These are phyloP conservation scores for Gossypium lobatum DNA, from an alignment of 441 rosid species.

Conservation along the genomic window DNA sequence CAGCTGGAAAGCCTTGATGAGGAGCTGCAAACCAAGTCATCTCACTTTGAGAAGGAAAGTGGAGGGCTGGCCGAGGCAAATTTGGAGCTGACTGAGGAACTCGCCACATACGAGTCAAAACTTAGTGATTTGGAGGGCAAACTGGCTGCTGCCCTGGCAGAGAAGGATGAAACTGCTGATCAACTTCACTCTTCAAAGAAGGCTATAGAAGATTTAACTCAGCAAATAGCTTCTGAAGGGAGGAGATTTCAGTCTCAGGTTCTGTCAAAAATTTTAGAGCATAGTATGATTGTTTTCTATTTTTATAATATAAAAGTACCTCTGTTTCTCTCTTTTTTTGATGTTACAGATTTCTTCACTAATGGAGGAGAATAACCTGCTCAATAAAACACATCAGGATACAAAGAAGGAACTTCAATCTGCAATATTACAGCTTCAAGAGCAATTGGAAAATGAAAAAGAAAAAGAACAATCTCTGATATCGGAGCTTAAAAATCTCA, in stretches of 20 bases:
- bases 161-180: slow-evolving; percentile 57
- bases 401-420: slow-evolving; percentile 74
- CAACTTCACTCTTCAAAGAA: slow-evolving; percentile 61
- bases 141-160: slow-evolving; percentile 38
- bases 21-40: slow-evolving; percentile 54
- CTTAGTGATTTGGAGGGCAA: slow-evolving; percentile 50
- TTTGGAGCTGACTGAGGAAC: slow-evolving; percentile 66
- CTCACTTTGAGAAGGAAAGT: slow-evolving; percentile 58
- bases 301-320: slow-evolving; percentile 8
- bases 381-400: slow-evolving; percentile 53
- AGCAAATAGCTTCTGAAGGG: slow-evolving; percentile 59
- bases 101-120: slow-evolving; percentile 57
- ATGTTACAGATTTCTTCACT: slow-evolving; percentile 58
- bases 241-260: slow-evolving; percentile 76
- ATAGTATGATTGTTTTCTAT: not conserved
- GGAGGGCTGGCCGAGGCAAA: slow-evolving; percentile 74
- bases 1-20: slow-evolving; percentile 53
- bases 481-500: slow-evolving; percentile 52
- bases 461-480: slow-evolving; percentile 44
- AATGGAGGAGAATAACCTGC: slow-evolving; percentile 67
- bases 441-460: slow-evolving; percentile 47
- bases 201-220: slow-evolving; percentile 53
- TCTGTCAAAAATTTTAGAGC: slow-evolving; percentile 19
- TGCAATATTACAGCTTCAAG: slow-evolving; percentile 53
- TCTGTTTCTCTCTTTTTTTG: slow-evolving; percentile 10